These are phyloP conservation scores for Fallopia convolvulus DNA, from an alignment of 148 eudicot genomes.

Conservation along the genomic window DNA sequence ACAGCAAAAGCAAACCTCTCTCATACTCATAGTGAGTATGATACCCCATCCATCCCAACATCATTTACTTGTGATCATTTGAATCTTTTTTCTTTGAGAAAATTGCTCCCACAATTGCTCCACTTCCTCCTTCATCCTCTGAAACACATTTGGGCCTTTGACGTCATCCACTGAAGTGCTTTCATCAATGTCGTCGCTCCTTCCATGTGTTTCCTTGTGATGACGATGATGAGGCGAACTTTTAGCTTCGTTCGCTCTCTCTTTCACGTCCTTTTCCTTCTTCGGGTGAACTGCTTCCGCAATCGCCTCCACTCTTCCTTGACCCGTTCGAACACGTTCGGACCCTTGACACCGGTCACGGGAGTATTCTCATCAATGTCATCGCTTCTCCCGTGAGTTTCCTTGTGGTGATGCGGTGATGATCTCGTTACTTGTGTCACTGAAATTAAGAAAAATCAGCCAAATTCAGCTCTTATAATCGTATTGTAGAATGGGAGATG, in stretches of 20 bases:
- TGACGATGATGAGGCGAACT: slow-evolving; percentile 39
- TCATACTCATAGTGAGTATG: neutral
- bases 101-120: slow-evolving; percentile 59
- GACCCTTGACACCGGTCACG: slow-evolving; percentile 58
- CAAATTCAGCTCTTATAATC: neutral
- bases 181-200: slow-evolving; percentile 67
- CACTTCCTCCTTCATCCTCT: slow-evolving; percentile 74
- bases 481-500: neutral
- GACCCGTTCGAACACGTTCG: slow-evolving; percentile 53
- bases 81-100: slow-evolving; percentile 46
- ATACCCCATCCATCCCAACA: neutral
- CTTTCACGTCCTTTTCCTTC: neutral
- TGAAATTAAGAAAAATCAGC: neutral
- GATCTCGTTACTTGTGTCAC: neutral
- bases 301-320: slow-evolving; percentile 55
- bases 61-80: neutral
- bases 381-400: slow-evolving; percentile 78
- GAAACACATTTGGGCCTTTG: slow-evolving; percentile 62
- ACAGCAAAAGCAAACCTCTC: neutral
- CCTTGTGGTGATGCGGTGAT: slow-evolving; percentile 53
- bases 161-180: slow-evolving; percentile 52
- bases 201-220: slow-evolving; percentile 84
- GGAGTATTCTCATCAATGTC: slow-evolving; percentile 73
- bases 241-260: neutral
- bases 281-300: slow-evolving; percentile 16